Conservation (phyloP, 2,329 filamentous ascomycete genomes). For the Epichloe uncinata region DNA sequence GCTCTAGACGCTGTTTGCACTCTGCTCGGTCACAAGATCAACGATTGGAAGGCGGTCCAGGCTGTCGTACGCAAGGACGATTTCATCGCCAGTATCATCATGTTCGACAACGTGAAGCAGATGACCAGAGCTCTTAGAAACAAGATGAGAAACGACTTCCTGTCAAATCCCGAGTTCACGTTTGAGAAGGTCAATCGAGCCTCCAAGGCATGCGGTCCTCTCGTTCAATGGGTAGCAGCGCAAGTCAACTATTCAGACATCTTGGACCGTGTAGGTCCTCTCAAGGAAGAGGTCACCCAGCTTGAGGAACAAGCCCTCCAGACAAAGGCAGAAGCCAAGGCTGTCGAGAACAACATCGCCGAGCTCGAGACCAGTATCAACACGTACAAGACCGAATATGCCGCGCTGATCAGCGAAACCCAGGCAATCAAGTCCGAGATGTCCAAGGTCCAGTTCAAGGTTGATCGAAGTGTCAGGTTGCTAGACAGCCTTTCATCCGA, state of each 20-base stretch:
- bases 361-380: constrained; percentile 82
- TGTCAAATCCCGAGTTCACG: constrained; percentile 90
- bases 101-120: constrained; percentile 87
- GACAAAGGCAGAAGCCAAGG: constrained; percentile 86
- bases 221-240: constrained; percentile 93
- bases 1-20: constrained; percentile 95
- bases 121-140: constrained; percentile 75
- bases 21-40: constrained; percentile 76
- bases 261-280: constrained; percentile 79
- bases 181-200: constrained; percentile 93
- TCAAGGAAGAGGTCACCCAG: constrained; percentile 77
- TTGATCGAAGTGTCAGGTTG: constrained; percentile 86
- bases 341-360: constrained; percentile 76
- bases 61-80: constrained; percentile 82
- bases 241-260: constrained; percentile 99
- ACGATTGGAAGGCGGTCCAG: constrained; percentile 85
- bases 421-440: constrained; percentile 96
- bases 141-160: constrained; percentile 86
- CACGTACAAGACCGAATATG: constrained; percentile 93
- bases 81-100: constrained; percentile 95
- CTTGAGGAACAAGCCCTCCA: constrained; percentile 81
- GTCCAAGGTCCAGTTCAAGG: constrained; percentile 93
- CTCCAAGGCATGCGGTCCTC: constrained; percentile 88
- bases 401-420: constrained; percentile 88
- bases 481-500: constrained; percentile 93